These are phyloP conservation scores for Spathaspora girioi DNA, from an alignment of 805 yeast genomes.

Conservation along the genomic window DNA sequence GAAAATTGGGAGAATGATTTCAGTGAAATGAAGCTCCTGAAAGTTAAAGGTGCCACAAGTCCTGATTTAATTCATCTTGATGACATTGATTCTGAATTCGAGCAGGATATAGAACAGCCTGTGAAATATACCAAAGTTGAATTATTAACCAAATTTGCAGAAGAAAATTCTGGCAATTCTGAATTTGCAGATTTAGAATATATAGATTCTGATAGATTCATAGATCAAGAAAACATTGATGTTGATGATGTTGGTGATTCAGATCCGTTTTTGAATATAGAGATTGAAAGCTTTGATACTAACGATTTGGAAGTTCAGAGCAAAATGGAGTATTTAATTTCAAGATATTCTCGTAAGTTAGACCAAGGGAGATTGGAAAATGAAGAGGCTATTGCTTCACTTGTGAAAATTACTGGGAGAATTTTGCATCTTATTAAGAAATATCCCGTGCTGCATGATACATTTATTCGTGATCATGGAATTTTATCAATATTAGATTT, in stretches of 20 bases:
- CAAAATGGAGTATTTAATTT: conserved; percentile 34
- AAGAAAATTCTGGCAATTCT: conserved; percentile 16
- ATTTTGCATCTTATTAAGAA: conserved; percentile 36
- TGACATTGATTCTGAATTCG: conserved; percentile 7
- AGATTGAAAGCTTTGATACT: conserved; percentile 36
- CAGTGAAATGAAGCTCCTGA: conserved; percentile 11
- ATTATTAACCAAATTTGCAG: conserved; percentile 28
- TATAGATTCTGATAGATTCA: neutral
- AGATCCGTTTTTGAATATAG: conserved; percentile 38
- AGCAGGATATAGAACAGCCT: neutral
- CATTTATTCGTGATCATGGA: conserved; percentile 40
- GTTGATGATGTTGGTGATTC: conserved; percentile 16
- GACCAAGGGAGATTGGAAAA: conserved; percentile 25
- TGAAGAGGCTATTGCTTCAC: conserved; percentile 25
- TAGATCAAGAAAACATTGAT: conserved; percentile 5
- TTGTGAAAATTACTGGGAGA: conserved; percentile 33
- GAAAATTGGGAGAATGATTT: conserved; percentile 36
- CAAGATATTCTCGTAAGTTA: conserved; percentile 29
- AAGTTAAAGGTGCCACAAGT: neutral
- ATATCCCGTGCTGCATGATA: conserved; percentile 37
- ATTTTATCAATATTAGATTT: conserved; percentile 36
- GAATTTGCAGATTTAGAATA: conserved; percentile 5
- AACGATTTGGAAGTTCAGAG: conserved; percentile 38
- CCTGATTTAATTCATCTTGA: conserved; percentile 8
- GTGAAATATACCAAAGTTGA: conserved; percentile 21